Evolutionary conservation across 2,329 filamentous ascomycete species (phyloP).

Genomic region (Calycina herbarum): DNA sequence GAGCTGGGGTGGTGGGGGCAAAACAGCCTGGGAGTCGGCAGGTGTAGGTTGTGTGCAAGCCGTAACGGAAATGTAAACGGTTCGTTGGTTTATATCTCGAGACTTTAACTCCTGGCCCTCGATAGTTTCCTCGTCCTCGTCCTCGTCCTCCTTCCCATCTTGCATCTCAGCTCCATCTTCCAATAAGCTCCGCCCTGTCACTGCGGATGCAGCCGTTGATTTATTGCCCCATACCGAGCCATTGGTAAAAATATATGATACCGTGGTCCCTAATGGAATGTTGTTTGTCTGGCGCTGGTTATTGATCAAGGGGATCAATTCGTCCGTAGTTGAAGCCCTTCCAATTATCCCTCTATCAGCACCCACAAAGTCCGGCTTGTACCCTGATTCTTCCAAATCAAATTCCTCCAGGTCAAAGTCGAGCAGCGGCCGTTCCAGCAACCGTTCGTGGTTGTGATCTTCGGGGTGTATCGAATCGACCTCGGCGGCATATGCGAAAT

Average conservation of each 20-base stretch:
- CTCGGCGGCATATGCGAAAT: conserved; percentile 64
- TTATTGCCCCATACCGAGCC: conserved; percentile 51
- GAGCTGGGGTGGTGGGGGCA: conserved; percentile 66
- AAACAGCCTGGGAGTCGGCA: conserved; percentile 23
- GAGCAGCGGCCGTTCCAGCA: conserved; percentile 39
- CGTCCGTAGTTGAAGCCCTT: conserved; percentile 51
- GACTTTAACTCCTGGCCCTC: conserved; percentile 18
- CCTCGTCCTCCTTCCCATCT: conserved; percentile 17
- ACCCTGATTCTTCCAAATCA: conserved; percentile 42
- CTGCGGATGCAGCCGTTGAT: conserved; percentile 32
- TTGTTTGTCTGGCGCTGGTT: conserved; percentile 63
- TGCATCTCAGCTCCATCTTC: conserved; percentile 19
- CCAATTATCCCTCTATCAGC: conserved; percentile 65
- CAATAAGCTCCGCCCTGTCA: conserved; percentile 18
- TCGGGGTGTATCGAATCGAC: conserved; percentile 44
- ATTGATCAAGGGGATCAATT: conserved; percentile 55
- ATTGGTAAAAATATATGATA: conserved; percentile 64
- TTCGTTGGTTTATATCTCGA: conserved; percentile 27
- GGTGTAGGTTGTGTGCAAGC: conserved; percentile 73
- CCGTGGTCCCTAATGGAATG: conserved; percentile 60
- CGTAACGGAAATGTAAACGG: conserved; percentile 79
- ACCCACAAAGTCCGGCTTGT: conserved; percentile 61
- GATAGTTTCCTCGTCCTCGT: conserved; percentile 15
- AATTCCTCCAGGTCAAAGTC: conserved; percentile 33
- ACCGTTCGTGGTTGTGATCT: conserved; percentile 49